Base-by-base conservation (phyloP, 208 protist species). In the Trypanosoma congolense region DNA sequence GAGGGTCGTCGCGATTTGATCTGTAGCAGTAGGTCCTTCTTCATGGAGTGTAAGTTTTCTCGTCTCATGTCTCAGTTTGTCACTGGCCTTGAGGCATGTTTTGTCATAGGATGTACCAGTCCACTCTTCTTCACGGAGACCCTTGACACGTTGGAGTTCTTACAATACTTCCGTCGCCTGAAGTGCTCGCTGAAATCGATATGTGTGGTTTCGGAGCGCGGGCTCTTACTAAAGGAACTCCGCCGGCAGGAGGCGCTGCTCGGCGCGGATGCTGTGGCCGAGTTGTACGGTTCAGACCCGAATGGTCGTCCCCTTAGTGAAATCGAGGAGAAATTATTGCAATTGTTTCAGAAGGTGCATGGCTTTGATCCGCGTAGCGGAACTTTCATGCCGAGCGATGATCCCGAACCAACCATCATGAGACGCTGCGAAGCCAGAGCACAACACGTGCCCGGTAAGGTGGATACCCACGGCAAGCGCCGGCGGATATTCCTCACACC, bases 41-140 rank as follows among this genome's bases (percentile, higher is more conserved):
- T 96, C 49, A 93, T 92, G 86, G 84, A 92, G 65, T 92, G 85
- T 60, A 75, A 87, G 33, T 90, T 93, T 70, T 91, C 89, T 22
- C 80, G 90, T 55, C 57, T 96, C 12, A 89, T 96, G 83, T 81
- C 89, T 31, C 83, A 93, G 61, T 70, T 89, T 42, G 69, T 96
- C 25, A 84, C 74, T 61, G 89, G 89, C 14, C 71, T 83, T 47
- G 85, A 92, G 63, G 89, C 83, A 2, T 92, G 68, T 18, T 91
- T 93, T 64, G 63, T 96, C n/a, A 52, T 96, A 45, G 84, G 82
- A 54, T 90, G 78, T 46, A 77, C 88, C 21, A 77, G 80, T 61
- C 75, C 82, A 14, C 62, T 93, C 29, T 61, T 74, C 22, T 92
- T 92, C 76, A 49, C 47, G 36, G 83, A 88, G 43, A 84, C 85